Evolutionary conservation across 257 asterid genomes (phyloP).

Genomic region (Thymus quinquecostatus): DNA sequence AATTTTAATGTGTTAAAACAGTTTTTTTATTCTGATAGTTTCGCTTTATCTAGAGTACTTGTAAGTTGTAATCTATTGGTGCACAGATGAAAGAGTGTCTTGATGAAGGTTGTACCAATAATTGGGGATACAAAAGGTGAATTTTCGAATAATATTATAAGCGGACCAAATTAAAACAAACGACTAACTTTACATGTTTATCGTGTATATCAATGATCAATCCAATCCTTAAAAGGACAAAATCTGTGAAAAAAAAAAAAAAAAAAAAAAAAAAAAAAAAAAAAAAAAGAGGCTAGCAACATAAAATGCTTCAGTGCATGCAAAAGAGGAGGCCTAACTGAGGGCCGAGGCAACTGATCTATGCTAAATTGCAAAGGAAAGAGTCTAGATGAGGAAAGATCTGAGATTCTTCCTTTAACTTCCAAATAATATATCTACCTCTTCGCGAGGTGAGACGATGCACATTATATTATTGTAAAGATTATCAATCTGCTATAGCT

Average conservation of each 20-base stretch:
- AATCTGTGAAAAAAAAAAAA: background rate
- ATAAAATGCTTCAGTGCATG: background rate
- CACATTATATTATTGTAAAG: background rate
- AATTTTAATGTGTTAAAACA: no score
- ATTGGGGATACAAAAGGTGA: no score
- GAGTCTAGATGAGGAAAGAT: background rate
- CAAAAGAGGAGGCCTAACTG: no score
- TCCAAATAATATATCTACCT: no score
- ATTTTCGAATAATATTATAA: no score
- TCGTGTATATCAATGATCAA: constrained; percentile 10
- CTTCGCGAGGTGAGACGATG: constrained; percentile 5
- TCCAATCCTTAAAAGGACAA: background rate
- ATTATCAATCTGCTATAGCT: background rate
- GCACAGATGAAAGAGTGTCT: no score
- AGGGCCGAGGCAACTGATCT: background rate
- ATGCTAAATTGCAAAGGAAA: no score
- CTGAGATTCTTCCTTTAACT: background rate
- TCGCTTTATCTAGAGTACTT: no score
- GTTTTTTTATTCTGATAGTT: no score
- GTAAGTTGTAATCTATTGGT: no score
- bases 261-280: background rate
- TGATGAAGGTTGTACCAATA: no score
- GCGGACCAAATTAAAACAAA: background rate
- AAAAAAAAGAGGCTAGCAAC: background rate
- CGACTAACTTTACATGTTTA: constrained; percentile 19